A percentile compares a stretch with the other conserved stretches of the same genome.
These are phyloP conservation scores for Choanephora cucurbitarum DNA, from an alignment of 371 early-diverging fungal species.

Conservation along the genomic window DNA sequence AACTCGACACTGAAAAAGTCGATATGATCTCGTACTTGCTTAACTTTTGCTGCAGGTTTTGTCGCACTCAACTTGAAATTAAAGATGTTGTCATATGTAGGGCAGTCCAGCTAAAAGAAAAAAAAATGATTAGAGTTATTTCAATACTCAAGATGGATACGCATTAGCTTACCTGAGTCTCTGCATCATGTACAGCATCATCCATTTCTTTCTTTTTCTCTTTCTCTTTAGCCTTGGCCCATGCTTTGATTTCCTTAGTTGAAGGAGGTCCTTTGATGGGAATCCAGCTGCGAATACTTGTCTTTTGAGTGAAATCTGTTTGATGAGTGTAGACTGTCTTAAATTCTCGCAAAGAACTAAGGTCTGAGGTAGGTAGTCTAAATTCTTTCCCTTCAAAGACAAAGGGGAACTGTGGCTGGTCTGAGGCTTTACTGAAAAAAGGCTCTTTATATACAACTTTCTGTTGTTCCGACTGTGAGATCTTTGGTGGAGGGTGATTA, in stretches of 20 bases:
- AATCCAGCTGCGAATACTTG: constrained; percentile 33
- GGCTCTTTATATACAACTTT: constrained; percentile 58
- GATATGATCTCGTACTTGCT: constrained; percentile 27
- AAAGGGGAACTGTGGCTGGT: constrained; percentile 53
- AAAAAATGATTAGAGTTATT: too few relatives aligned
- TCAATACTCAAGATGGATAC: too few relatives aligned
- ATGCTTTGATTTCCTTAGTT: constrained; percentile 20
- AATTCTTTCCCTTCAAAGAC: constrained; percentile 62
- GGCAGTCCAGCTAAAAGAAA: constrained; percentile 52
- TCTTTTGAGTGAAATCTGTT: neutral
- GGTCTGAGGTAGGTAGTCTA: constrained; percentile 32
- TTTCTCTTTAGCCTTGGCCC: constrained; percentile 20
- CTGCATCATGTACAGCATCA: neutral
- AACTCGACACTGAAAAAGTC: constrained; percentile 48
- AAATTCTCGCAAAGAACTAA: constrained; percentile 26
- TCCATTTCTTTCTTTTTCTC: constrained; percentile 2
- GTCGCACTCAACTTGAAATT: constrained; percentile 58
- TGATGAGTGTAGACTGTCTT: constrained; percentile 1
- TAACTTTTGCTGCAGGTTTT: constrained; percentile 31
- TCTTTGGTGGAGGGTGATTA: constrained; percentile 23
- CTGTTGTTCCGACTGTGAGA: constrained; percentile 5
- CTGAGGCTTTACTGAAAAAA: constrained; percentile 58
- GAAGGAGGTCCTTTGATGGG: constrained; percentile 37
- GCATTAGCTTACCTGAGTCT: constrained; percentile 18
- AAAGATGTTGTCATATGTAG: constrained; percentile 58